A percentile compares a stretch with the other conserved stretches of the same genome.
These are phyloP conservation scores for Aspergillus brunneoviolaceus DNA, from an alignment of 2,329 filamentous ascomycete genomes.

Conservation along the genomic window DNA sequence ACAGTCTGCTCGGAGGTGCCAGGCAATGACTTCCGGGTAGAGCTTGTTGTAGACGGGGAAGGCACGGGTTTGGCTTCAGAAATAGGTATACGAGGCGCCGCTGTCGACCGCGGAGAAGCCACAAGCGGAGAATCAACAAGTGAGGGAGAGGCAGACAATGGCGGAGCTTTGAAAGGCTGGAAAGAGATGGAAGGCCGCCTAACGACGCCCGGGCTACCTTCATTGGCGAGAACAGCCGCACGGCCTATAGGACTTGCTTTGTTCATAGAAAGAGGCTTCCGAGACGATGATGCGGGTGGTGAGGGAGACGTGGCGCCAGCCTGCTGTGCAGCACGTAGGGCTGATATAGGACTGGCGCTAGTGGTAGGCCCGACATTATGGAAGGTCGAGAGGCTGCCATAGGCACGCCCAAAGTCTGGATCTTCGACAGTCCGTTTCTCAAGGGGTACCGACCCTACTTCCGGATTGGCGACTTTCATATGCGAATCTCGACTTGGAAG, in stretches of 20 bases:
- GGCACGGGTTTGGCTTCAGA: conserved; percentile 43
- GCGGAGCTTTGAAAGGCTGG: conserved; percentile 94
- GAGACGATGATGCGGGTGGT: conserved; percentile 51
- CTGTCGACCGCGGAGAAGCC: conserved; percentile 54
- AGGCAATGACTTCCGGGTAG: conserved; percentile 47
- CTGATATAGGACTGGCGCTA: conserved; percentile 84
- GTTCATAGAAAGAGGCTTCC: conserved; percentile 46
- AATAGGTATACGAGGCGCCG: conserved; percentile 40
- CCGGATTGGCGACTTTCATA: conserved; percentile 39
- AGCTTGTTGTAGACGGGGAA: conserved; percentile 38
- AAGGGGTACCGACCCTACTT: conserved; percentile 74
- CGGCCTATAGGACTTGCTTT: conserved; percentile 34
- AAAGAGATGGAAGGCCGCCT: conserved; percentile 84
- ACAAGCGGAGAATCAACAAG: conserved; percentile 49
- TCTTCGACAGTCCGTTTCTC: conserved; percentile 51
- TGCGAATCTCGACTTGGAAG: conserved; percentile 56
- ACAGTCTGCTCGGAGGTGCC: conserved; percentile 60
- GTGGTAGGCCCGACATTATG: conserved; percentile 70
- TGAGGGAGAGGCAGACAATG: conserved; percentile 84
- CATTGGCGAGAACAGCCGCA: conserved; percentile 41
- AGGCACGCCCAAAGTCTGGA: conserved; percentile 72
- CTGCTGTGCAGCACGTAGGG: conserved; percentile 68
- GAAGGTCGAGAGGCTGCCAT: conserved; percentile 87
- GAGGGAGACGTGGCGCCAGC: conserved; percentile 50
- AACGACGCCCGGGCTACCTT: conserved; percentile 53